These are phyloP conservation scores for Globisporangium ultimum DNA, from an alignment of 352 stramenopile genomes.

Conservation along the genomic window DNA sequence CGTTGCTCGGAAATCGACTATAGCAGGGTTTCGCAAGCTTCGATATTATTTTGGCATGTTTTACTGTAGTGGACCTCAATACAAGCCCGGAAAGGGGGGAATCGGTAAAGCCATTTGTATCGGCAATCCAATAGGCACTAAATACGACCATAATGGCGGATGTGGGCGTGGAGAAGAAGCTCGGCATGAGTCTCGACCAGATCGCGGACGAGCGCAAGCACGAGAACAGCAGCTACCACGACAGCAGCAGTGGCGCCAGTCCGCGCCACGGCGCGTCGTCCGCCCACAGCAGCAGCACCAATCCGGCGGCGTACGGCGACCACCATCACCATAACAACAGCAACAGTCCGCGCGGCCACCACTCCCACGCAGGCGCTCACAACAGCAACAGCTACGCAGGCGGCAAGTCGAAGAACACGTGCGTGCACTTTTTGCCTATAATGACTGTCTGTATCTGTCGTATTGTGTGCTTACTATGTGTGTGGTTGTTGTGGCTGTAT, in stretches of 20 bases:
- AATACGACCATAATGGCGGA: conserved; percentile 11
- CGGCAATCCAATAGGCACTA: no score
- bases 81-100: no score
- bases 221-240: conserved; percentile 10
- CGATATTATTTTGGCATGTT: neutral
- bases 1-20: neutral
- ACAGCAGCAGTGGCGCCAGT: neutral
- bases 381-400: conserved; percentile 1
- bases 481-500: neutral
- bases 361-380: neutral
- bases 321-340: conserved; percentile 5
- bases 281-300: neutral
- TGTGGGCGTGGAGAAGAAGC: conserved; percentile 54
- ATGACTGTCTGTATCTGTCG: neutral
- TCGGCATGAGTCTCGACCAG: conserved; percentile 69
- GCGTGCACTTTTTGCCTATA: conserved; percentile 9
- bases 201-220: conserved; percentile 56
- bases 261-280: neutral
- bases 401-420: conserved; percentile 60
- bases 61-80: no score
- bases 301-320: neutral
- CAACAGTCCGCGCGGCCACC: conserved; percentile 5
- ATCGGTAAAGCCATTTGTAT: no score
- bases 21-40: neutral
- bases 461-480: neutral